A percentile compares a stretch with the other conserved stretches of the same genome.
Conservation (phyloP, 768 basidiomycete species). For the Sporobolomyces roseus region DNA sequence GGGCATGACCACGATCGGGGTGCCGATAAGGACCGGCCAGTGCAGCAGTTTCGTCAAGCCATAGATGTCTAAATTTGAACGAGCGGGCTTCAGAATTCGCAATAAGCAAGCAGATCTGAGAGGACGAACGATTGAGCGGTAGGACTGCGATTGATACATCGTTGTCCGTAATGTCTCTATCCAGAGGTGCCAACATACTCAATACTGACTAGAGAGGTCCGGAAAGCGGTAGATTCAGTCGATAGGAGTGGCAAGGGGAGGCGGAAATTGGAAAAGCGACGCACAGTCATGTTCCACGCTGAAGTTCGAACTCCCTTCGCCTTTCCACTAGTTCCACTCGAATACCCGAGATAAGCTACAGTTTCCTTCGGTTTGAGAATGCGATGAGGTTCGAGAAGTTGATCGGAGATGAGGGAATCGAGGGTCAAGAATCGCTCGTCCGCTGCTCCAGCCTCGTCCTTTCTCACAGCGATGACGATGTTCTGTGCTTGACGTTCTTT, state of each 20-base stretch:
- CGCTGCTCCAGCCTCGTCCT: conserved; percentile 45
- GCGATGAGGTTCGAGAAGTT: conserved; percentile 57
- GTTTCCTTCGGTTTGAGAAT: conserved; percentile 50
- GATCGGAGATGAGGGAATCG: conserved; percentile 55
- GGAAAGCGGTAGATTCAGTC: too few relatives aligned
- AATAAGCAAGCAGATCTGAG: background rate
- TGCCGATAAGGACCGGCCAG: conserved; percentile 57
- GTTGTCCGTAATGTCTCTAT: conserved; percentile 28
- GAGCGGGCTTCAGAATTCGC: background rate
- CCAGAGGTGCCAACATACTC: conserved; percentile 31
- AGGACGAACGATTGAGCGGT: conserved; percentile 31
- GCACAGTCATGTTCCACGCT: conserved; percentile 41
- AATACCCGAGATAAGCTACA: conserved; percentile 43
- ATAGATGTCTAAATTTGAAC: conserved; percentile 32
- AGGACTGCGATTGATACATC: conserved; percentile 38
- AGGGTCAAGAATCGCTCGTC: conserved; percentile 50
- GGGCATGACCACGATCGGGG: conserved; percentile 59
- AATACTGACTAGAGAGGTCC: conserved; percentile 15
- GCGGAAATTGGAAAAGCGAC: background rate
- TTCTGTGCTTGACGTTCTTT: conserved; percentile 26
- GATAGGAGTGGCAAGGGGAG: background rate
- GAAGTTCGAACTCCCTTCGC: conserved; percentile 65
- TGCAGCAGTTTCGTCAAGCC: conserved; percentile 58
- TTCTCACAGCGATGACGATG: conserved; percentile 42
- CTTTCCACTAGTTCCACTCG: conserved; percentile 68